phyloP scores from a whole-genome alignment of 2,329 filamentous ascomycete genomes.

The Plenodomus tracheiphilus region DNA sequence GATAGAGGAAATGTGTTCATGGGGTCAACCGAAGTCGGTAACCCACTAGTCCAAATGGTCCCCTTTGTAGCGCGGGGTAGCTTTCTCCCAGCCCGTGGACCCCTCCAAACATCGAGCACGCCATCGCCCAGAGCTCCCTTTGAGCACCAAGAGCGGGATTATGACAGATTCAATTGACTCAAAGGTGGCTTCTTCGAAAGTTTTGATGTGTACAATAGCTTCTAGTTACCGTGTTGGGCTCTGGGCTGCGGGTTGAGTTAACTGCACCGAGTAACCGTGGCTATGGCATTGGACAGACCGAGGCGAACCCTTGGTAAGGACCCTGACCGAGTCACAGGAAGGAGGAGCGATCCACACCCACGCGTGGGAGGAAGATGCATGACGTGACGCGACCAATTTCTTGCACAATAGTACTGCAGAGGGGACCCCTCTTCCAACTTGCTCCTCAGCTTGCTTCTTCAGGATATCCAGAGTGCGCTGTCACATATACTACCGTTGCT shows the following conservation, averaged over 20 bases:
- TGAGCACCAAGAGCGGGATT: background rate
- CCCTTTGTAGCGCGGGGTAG: no score
- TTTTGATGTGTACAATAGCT: background rate
- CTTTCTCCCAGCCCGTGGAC: background rate
- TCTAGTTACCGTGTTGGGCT: background rate
- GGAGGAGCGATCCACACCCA: slow-evolving; percentile 6
- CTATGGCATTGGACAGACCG: background rate
- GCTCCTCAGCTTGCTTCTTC: background rate
- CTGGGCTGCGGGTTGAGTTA: background rate
- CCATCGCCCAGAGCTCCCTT: background rate
- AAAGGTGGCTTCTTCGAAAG: background rate
- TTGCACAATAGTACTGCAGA: slow-evolving; percentile 16
- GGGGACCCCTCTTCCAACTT: background rate
- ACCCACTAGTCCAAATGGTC: background rate
- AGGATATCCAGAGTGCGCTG: background rate
- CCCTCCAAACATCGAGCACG: background rate
- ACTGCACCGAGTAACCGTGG: background rate
- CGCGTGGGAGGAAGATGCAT: slow-evolving; percentile 16
- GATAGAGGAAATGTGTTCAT: no score
- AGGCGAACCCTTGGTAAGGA: background rate
- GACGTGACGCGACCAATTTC: slow-evolving; percentile 26
- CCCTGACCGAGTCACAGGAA: background rate
- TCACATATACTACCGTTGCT: background rate
- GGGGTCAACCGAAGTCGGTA: background rate
- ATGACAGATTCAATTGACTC: background rate